Conservation (phyloP, 352 stramenopile genomes). For the Thraustochytrium striatum region DNA sequence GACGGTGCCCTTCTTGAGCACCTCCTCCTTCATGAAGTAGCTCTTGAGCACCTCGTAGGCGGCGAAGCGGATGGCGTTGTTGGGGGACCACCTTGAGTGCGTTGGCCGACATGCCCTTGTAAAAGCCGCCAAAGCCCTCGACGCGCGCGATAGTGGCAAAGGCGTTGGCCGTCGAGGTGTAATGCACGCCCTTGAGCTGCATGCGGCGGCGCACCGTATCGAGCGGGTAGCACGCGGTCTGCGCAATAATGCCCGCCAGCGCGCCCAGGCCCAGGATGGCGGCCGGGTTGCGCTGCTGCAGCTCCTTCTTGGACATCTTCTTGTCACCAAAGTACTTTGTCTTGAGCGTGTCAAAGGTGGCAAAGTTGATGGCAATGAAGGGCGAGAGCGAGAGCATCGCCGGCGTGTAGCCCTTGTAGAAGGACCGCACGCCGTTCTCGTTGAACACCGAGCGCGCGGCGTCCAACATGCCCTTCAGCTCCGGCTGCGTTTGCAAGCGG, state of each 20-base stretch:
- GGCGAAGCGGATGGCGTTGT: constrained; percentile 51
- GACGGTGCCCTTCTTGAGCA: constrained; percentile 15
- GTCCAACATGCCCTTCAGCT: constrained; percentile 20
- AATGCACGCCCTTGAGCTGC: constrained; percentile 42
- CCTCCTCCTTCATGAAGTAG: constrained; percentile 45
- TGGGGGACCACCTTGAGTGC: constrained; percentile 51
- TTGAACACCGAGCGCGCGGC: constrained; percentile 24
- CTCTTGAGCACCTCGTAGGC: constrained; percentile 51
- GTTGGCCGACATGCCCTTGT: constrained; percentile 52
- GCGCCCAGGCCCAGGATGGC: constrained; percentile 43
- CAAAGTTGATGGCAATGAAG: constrained; percentile 53
- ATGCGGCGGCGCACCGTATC: constrained; percentile 49
- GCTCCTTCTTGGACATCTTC: constrained; percentile 50
- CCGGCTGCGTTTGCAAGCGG: constrained; percentile 42
- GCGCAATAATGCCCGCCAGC: constrained; percentile 44
- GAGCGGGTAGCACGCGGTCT: constrained; percentile 48
- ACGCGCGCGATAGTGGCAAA: constrained; percentile 44
- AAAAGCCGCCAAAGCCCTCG: constrained; percentile 49
- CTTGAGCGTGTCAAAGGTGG: constrained; percentile 50
- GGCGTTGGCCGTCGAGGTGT: constrained; percentile 43
- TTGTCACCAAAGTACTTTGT: constrained; percentile 40
- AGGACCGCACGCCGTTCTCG: constrained; percentile 38
- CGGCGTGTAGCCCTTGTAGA: constrained; percentile 51
- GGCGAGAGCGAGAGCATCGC: constrained; percentile 46
- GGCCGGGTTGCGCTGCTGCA: constrained; percentile 39